Percentiles rank a stretch among this genome's conserved stretches.
Conservation (phyloP, 345 rosid species). For the Eucalyptus cloeziana region DNA sequence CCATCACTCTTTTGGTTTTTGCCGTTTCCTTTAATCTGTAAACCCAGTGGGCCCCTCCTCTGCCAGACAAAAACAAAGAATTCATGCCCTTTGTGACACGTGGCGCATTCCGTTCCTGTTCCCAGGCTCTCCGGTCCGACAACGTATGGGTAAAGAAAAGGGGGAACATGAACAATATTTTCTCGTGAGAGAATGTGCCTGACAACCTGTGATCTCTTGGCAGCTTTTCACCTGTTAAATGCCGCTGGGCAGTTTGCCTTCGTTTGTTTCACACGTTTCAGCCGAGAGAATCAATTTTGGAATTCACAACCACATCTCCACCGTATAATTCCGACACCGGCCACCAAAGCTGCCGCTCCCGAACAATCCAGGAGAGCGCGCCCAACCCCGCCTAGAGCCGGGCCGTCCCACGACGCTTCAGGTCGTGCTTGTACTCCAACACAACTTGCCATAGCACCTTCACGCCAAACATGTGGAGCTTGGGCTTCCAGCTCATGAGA, state of each 20-base stretch:
- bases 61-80: not conserved
- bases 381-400: not conserved
- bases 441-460: slow-evolving; percentile 70
- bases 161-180: not conserved
- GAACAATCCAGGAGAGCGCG: not conserved
- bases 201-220: not conserved
- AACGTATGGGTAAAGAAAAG: not conserved
- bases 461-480: slow-evolving; percentile 67
- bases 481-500: slow-evolving; percentile 37
- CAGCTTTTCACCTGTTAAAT: not conserved
- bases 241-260: not conserved
- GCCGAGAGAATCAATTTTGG: not conserved
- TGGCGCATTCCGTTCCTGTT: not conserved
- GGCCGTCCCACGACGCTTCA: slow-evolving; percentile 5
- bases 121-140: not conserved
- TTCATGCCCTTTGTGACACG: not conserved
- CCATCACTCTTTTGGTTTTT: not conserved
- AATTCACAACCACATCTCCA: slow-evolving; percentile 36
- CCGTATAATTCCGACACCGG: slow-evolving; percentile 38
- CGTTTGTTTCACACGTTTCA: not conserved
- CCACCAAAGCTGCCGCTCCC: slow-evolving; percentile 23
- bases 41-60: not conserved
- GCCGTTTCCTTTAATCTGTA: not conserved
- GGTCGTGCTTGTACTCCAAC: slow-evolving; percentile 60
- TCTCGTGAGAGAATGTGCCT: too few species aligned